phyloP scores from a whole-genome alignment of 495 filamentous ascomycete genomes.

The Chaetomium cochliodes region DNA sequence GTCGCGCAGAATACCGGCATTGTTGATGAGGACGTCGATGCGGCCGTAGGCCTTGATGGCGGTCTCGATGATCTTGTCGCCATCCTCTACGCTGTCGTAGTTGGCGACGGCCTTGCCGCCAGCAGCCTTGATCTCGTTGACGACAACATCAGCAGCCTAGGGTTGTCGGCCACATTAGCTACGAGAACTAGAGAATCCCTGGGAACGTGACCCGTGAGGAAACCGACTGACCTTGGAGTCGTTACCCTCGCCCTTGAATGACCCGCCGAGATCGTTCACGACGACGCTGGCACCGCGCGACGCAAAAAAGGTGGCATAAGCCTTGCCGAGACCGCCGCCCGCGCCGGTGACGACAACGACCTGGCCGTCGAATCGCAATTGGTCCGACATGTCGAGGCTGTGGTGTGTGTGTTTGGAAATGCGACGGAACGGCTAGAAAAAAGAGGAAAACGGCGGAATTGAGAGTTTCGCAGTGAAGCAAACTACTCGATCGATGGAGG shows the following conservation, averaged over 20 bases:
- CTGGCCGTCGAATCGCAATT: conserved; percentile 90
- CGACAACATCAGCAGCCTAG: conserved; percentile 91
- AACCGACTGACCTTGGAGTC: conserved; percentile 67
- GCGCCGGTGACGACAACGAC: conserved; percentile 96
- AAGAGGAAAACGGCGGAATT: conserved; percentile 5
- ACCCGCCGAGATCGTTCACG: conserved; percentile 93
- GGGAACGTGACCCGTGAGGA: neutral
- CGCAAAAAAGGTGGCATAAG: conserved; percentile 89
- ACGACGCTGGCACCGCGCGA: conserved; percentile 93
- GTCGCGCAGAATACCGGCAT: conserved; percentile 95
- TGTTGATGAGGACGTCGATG: conserved; percentile 95
- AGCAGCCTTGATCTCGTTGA: conserved; percentile 86
- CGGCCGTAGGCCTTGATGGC: conserved; percentile 90
- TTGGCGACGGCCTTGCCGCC: conserved; percentile 97
- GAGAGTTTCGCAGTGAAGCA: conserved; percentile 5
- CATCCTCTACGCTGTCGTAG: conserved; percentile 95
- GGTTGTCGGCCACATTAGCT: neutral
- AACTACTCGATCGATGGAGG: neutral
- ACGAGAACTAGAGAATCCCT: no score
- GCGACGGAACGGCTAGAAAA: conserved; percentile 9
- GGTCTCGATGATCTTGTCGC: conserved; percentile 93
- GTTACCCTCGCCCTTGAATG: conserved; percentile 90
- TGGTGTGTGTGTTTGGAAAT: conserved; percentile 16
- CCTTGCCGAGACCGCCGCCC: conserved; percentile 90
- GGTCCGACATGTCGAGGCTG: conserved; percentile 61